Conservation (phyloP, 495 filamentous ascomycete genomes). For the Xylaria bambusicola region DNA sequence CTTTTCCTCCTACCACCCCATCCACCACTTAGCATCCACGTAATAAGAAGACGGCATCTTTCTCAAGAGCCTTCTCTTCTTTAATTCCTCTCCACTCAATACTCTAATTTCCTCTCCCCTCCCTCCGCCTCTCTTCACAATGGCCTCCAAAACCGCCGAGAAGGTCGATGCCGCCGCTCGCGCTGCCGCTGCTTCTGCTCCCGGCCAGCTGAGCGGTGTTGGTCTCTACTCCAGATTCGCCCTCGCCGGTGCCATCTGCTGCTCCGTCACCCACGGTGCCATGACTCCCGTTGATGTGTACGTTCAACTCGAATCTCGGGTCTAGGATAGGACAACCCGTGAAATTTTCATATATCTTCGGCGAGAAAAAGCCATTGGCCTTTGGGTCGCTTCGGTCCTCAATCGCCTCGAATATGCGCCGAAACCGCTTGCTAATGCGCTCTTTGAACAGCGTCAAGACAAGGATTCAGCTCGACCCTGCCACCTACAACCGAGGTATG, state of each 20-base stretch:
- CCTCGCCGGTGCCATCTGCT: conserved; percentile 91
- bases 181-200: conserved; percentile 29
- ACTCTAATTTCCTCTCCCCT: conserved; percentile 5
- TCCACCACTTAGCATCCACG: neutral
- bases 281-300: conserved; percentile 97
- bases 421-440: conserved; percentile 21
- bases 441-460: conserved; percentile 77
- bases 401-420: neutral
- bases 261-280: conserved; percentile 88
- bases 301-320: conserved; percentile 41
- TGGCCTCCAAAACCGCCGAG: conserved; percentile 25
- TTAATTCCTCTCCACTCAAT: conserved; percentile 2
- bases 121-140: neutral
- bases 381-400: neutral
- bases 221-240: conserved; percentile 80
- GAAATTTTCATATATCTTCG: neutral
- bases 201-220: conserved; percentile 48
- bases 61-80: conserved; percentile 2
- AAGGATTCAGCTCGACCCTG: conserved; percentile 88
- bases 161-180: conserved; percentile 42
- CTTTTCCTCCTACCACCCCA: neutral
- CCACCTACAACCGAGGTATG: conserved; percentile 86
- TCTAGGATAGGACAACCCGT: neutral
- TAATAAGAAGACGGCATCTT: conserved; percentile 16
- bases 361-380: conserved; percentile 9